Evolutionary conservation across 2,329 filamentous ascomycete species (phyloP).

Genomic region (Monosporascus sp.): DNA sequence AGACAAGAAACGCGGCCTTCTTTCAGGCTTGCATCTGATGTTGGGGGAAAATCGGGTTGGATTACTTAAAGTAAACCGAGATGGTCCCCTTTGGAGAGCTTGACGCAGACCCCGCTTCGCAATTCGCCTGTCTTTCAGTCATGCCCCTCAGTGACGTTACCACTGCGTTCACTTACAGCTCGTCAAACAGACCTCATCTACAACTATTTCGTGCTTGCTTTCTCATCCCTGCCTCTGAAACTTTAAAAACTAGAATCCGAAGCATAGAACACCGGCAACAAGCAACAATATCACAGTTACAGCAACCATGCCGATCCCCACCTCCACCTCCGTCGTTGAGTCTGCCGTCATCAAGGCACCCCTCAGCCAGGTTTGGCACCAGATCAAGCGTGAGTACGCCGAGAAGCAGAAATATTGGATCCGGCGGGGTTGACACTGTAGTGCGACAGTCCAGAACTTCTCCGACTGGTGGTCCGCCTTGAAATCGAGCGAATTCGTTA

Average conservation of each 20-base stretch:
- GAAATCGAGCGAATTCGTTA: conserved; percentile 56
- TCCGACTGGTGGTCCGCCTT: conserved; percentile 61
- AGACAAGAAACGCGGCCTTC: no score
- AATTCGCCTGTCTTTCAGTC: not conserved
- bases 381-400: conserved; percentile 53
- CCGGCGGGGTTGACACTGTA: not conserved
- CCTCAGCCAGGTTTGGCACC: conserved; percentile 64
- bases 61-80: no score
- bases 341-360: conserved; percentile 63
- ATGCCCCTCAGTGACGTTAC: conserved; percentile 18
- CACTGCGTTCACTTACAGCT: conserved; percentile 16
- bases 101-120: not conserved
- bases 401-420: not conserved
- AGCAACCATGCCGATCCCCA: conserved; percentile 49
- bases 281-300: conserved; percentile 5
- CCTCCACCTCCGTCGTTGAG: conserved; percentile 60
- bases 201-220: not conserved
- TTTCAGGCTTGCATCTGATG: no score
- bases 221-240: not conserved
- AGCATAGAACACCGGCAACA: not conserved
- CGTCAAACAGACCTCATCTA: conserved; percentile 6
- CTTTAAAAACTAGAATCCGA: no score
- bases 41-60: no score
- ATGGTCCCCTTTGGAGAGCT: not conserved
- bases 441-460: conserved; percentile 52